Evolutionary conservation across 169 alveolate species (phyloP).

Genomic region (Plasmodium coatneyi): DNA sequence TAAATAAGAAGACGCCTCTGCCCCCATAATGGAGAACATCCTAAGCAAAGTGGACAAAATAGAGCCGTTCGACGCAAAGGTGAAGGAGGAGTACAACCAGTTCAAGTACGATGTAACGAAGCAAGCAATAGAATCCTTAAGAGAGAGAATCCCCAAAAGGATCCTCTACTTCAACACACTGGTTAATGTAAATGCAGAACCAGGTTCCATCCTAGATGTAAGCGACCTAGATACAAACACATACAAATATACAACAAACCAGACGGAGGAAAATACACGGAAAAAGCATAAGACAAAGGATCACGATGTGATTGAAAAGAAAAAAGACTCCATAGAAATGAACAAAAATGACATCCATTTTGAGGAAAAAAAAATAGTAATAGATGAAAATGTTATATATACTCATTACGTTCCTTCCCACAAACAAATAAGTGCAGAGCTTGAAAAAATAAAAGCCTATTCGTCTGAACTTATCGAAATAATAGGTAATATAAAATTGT

Average conservation of each 20-base stretch:
- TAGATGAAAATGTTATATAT: slow-evolving; percentile 74
- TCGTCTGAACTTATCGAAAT: slow-evolving; percentile 91
- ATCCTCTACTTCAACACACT: slow-evolving; percentile 86
- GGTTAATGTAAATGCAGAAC: slow-evolving; percentile 79
- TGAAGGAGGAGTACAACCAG: slow-evolving; percentile 84
- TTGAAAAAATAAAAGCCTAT: slow-evolving; percentile 85
- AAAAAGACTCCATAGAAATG: slow-evolving; percentile 15
- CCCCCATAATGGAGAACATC: slow-evolving; percentile 11
- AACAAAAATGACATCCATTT: neutral
- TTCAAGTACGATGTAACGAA: slow-evolving; percentile 88
- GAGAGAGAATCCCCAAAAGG: slow-evolving; percentile 90
- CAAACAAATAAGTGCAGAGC: slow-evolving; percentile 85
- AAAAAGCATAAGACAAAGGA: slow-evolving; percentile 70
- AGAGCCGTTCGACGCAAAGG: slow-evolving; percentile 85
- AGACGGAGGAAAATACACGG: slow-evolving; percentile 67
- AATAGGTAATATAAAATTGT: slow-evolving; percentile 88
- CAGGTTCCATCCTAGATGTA: slow-evolving; percentile 74
- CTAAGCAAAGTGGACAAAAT: slow-evolving; percentile 79
- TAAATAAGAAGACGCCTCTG: neutral
- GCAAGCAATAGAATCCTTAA: slow-evolving; percentile 85
- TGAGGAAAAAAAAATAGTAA: slow-evolving; percentile 21
- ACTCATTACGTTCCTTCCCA: slow-evolving; percentile 84
- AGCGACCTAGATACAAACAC: slow-evolving; percentile 80
- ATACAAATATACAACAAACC: slow-evolving; percentile 69
- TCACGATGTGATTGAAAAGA: slow-evolving; percentile 36